These are phyloP conservation scores for Globisporangium polare DNA, from an alignment of 352 stramenopile species.

Conservation along the genomic window DNA sequence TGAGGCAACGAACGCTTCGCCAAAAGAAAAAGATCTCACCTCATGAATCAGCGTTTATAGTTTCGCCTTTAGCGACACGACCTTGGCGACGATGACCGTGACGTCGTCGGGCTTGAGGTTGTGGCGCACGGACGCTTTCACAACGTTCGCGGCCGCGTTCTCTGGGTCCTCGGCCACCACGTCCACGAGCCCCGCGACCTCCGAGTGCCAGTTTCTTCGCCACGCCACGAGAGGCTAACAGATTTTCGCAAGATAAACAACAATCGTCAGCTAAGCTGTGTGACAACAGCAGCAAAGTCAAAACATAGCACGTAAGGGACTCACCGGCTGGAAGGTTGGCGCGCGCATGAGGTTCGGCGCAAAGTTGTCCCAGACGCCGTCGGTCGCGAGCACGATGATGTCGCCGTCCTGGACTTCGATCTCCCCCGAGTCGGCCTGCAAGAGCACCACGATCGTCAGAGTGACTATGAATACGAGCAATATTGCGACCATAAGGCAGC, in stretches of 20 bases:
- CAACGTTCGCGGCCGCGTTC: constrained; percentile 58
- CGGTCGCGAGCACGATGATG: constrained; percentile 73
- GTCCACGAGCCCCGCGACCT: constrained; percentile 54
- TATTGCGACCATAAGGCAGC: not conserved
- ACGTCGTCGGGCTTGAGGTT: constrained; percentile 85
- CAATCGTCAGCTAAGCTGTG: constrained; percentile 1
- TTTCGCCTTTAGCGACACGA: constrained; percentile 50
- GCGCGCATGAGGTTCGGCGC: constrained; percentile 42
- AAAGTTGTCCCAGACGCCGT: constrained; percentile 85
- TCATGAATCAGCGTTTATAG: constrained; percentile 23
- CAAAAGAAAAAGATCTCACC: constrained; percentile 2
- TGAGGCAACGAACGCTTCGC: not conserved
- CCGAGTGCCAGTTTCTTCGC: constrained; percentile 56
- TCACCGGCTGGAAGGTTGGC: constrained; percentile 53
- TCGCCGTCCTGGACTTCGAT: constrained; percentile 72
- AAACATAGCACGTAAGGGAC: constrained; percentile 2
- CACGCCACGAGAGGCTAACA: constrained; percentile 58
- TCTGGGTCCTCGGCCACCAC: constrained; percentile 42
- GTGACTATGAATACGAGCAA: not conserved
- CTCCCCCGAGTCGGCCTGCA: constrained; percentile 63
- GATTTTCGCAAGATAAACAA: not conserved
- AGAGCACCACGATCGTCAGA: not conserved
- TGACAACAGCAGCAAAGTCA: not conserved
- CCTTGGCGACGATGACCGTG: constrained; percentile 73
- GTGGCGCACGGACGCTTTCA: constrained; percentile 64